Evolutionary conservation across 2,329 filamentous ascomycete species (phyloP).

Genomic region (Aspergillus sp.): DNA sequence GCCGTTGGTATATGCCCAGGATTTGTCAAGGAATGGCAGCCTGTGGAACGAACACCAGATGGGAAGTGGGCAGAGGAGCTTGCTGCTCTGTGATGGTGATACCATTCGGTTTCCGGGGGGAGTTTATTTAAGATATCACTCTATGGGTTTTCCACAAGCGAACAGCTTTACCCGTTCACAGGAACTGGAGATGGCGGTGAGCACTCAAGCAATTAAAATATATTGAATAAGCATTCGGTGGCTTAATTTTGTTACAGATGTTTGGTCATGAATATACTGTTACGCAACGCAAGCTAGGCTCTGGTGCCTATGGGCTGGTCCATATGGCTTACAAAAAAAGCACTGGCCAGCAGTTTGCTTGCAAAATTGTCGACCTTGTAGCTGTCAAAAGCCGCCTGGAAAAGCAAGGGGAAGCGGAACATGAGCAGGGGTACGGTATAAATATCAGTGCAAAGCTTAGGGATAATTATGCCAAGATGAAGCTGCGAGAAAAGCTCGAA

Average conservation of each 20-base stretch:
- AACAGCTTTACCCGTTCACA: slow-evolving; percentile 28
- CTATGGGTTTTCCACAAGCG: slow-evolving; percentile 1
- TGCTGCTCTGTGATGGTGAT: slow-evolving; percentile 42
- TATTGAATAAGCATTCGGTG: background rate
- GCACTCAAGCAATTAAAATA: background rate
- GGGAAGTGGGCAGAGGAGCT: slow-evolving; percentile 31
- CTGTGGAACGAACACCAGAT: slow-evolving; percentile 40
- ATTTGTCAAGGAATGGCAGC: slow-evolving; percentile 43
- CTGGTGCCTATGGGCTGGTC: slow-evolving; percentile 44
- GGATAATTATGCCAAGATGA: background rate
- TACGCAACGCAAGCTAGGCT: slow-evolving; percentile 41
- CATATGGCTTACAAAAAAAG: slow-evolving; percentile 41
- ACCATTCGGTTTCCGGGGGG: slow-evolving; percentile 28
- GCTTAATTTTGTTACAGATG: slow-evolving; percentile 18
- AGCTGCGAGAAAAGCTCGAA: slow-evolving; percentile 24
- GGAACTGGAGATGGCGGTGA: slow-evolving; percentile 36
- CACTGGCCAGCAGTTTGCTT: slow-evolving; percentile 42
- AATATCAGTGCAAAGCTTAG: background rate
- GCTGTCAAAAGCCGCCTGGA: slow-evolving; percentile 19
- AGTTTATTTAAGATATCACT: slow-evolving; percentile 22
- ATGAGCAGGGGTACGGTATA: background rate
- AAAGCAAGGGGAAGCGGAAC: background rate
- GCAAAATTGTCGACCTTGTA: slow-evolving; percentile 45
- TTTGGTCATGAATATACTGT: slow-evolving; percentile 37
- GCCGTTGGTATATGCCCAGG: slow-evolving; percentile 45